Base-by-base conservation (phyloP, 495 filamentous ascomycete genomes). In the Trypethelium eluteriae region DNA sequence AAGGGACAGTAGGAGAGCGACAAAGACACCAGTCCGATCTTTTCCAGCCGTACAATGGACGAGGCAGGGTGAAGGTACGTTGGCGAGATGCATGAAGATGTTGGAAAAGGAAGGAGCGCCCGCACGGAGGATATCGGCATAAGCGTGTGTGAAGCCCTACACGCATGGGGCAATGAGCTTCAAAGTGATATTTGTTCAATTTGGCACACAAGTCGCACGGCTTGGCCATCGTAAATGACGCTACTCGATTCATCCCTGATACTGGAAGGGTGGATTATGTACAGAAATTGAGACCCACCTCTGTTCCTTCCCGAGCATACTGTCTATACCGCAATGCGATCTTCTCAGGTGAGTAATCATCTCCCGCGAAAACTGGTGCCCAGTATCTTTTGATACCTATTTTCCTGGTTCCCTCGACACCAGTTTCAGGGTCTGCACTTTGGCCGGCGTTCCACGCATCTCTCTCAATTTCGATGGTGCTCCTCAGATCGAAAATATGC, bases 21-120 rank as follows among this genome's bases (percentile, higher is more conserved):
- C 62, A 53, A 78, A 70, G n/a, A 78, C 72, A 3, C 77, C 77
- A 14, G 77, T 79, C 50, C 77, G 73, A 67, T 79, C 77, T 70
- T 79, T 79, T 18, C 77, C 77, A 1, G 77, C 77, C 1, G 77
- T 77, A 67, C 77, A 79, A 57, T 79, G 77, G 32, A 79, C 65
- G 9, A 79, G 62, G 44, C 71, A 71, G 36, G 74, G 72, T 11
- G 47, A 35, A 6, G 70, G 65, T 6, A 63, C 41, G 18, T 66
- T 47, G 2, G 64, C 67, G 6, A 79, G 65, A 63, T 78, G 72
- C 9, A 56, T 59, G 10, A 79, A 67, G 41, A 79, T 75, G 3
- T 38, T 69, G 14, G 69, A 56, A 66, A 71, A 78, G 14, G 74
- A 49, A 0, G 64, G 38, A 6, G 67, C 67, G 6, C 66, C 77